phyloP scores from a whole-genome alignment of 2,329 filamentous ascomycete genomes.

The Scleromitrula shiraiana region DNA sequence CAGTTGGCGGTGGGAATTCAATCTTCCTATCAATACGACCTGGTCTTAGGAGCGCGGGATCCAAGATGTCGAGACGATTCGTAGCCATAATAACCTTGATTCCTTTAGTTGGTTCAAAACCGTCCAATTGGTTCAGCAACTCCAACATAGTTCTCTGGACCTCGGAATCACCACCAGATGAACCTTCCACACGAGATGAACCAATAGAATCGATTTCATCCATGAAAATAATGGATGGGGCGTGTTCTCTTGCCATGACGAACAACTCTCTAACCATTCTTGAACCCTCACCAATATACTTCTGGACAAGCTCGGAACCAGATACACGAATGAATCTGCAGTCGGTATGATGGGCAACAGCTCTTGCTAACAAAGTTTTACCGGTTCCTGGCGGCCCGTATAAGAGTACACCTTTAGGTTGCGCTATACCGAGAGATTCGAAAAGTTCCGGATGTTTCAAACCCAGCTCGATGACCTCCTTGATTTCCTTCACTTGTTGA shows the following conservation, averaged over 20 bases:
- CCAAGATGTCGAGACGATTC: constrained; percentile 93
- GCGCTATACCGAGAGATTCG: constrained; percentile 96
- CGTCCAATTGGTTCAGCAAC: constrained; percentile 94
- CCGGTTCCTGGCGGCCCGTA: constrained; percentile 96
- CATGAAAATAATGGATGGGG: constrained; percentile 99
- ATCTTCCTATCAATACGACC: constrained; percentile 98
- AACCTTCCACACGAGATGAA: constrained; percentile 91
- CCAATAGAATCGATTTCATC: constrained; percentile 99
- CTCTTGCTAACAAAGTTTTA: constrained; percentile 90
- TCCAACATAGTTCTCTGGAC: constrained; percentile 99
- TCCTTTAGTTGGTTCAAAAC: constrained; percentile 98
- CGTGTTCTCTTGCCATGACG: constrained; percentile 97
- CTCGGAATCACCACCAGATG: constrained; percentile 90
- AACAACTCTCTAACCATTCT: constrained; percentile 98
- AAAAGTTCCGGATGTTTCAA: constrained; percentile 98
- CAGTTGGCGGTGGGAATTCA: constrained; percentile 93
- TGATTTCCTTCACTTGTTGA: constrained; percentile 99
- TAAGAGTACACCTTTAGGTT: constrained; percentile 93
- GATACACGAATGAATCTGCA: constrained; percentile 99
- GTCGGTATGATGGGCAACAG: constrained; percentile 95
- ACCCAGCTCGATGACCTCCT: constrained; percentile 97
- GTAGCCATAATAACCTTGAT: constrained; percentile 99
- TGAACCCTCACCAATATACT: constrained; percentile 97
- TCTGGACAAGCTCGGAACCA: constrained; percentile 93
- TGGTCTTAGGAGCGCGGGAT: constrained; percentile 89